A percentile compares a stretch with the other conserved stretches of the same genome.
Evolutionary conservation across 2,329 filamentous ascomycete species (phyloP).

Genomic region (Penicillium sp.): DNA sequence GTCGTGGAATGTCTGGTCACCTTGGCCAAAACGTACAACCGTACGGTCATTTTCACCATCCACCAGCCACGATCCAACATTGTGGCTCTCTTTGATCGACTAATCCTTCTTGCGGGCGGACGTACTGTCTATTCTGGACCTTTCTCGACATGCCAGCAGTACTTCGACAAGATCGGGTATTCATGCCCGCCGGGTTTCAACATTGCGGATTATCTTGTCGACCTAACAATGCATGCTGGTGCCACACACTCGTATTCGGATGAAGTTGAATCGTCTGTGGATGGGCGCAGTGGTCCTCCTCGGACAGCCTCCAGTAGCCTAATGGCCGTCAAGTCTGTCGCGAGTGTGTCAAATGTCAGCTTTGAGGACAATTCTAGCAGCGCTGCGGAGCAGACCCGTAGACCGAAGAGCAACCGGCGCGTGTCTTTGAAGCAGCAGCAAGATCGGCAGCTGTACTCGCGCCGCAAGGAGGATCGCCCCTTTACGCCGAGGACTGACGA

Average conservation of each 20-base stretch:
- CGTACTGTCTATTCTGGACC: conserved; percentile 90
- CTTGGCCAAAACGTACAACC: conserved; percentile 90
- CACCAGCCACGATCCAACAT: conserved; percentile 98
- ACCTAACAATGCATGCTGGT: conserved; percentile 93
- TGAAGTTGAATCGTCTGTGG: conserved; percentile 50
- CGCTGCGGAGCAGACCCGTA: conserved; percentile 56
- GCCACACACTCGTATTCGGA: conserved; percentile 52
- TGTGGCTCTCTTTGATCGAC: conserved; percentile 88
- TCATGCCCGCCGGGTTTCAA: conserved; percentile 95
- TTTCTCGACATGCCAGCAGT: conserved; percentile 80
- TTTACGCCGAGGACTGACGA: conserved; percentile 61
- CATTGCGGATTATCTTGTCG: conserved; percentile 95
- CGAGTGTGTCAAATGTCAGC: conserved; percentile 73
- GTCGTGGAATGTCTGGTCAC: conserved; percentile 94
- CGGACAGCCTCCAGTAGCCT: conserved; percentile 81
- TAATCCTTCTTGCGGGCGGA: conserved; percentile 86
- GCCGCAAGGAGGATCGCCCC: conserved; percentile 59
- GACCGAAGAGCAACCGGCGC: conserved; percentile 66
- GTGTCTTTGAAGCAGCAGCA: conserved; percentile 81
- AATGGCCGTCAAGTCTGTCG: conserved; percentile 81
- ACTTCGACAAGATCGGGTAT: conserved; percentile 90
- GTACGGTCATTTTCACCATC: conserved; percentile 96
- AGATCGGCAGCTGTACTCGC: conserved; percentile 83
- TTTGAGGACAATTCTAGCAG: conserved; percentile 62
- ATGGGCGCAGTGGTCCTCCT: conserved; percentile 56